Evolutionary conservation across 106 monocot genomes (phyloP).

Genomic region (Dendrobium officinale): DNA sequence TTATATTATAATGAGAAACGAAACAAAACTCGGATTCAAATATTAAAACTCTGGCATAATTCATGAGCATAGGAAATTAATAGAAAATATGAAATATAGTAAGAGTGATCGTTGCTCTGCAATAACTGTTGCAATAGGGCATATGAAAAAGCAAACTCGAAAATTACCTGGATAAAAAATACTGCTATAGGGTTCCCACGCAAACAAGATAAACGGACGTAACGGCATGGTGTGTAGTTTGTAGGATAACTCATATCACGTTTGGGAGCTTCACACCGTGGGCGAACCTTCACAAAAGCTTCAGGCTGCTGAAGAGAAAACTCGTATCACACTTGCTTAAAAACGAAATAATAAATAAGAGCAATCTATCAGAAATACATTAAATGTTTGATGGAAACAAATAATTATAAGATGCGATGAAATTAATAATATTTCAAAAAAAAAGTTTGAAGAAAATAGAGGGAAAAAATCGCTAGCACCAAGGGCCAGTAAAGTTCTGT

Average conservation of each 20-base stretch:
- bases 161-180: constrained; percentile 90
- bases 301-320: constrained; percentile 62
- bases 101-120: background rate
- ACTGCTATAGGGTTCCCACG: constrained; percentile 96
- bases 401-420: background rate
- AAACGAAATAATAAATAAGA: background rate
- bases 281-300: constrained; percentile 83
- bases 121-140: background rate
- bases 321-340: background rate
- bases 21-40: background rate
- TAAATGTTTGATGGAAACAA: background rate
- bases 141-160: background rate
- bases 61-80: background rate
- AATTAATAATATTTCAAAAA: background rate
- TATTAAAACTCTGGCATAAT: background rate
- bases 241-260: constrained; percentile 85
- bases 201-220: constrained; percentile 89
- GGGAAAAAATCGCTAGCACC: background rate
- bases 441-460: background rate
- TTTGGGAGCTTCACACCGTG: constrained; percentile 93
- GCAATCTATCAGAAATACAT: background rate
- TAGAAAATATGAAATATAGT: background rate
- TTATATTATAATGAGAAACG: background rate
- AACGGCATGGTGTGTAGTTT: constrained; percentile 89
- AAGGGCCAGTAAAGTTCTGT: background rate